These are phyloP conservation scores for Basidiobolus meristosporus DNA, from an alignment of 371 early-diverging fungal genomes.

Conservation along the genomic window DNA sequence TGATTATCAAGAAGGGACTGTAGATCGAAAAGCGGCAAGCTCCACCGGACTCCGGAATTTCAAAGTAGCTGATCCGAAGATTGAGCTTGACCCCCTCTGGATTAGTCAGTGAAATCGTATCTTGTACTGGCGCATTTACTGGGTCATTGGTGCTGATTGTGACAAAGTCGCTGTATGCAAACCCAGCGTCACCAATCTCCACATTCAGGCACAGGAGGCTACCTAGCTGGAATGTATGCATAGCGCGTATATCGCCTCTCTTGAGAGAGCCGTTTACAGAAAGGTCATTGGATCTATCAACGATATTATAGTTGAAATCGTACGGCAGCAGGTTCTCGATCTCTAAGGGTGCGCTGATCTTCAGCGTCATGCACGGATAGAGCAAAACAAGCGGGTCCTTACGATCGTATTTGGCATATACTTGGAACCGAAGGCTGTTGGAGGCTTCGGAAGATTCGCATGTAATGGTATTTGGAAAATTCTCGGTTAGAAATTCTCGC, in stretches of 20 bases:
- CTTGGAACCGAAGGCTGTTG: conserved; percentile 55
- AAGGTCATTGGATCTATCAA: conserved; percentile 52
- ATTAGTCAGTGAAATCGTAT: conserved; percentile 43
- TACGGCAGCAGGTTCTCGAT: conserved; percentile 91
- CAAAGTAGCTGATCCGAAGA: conserved; percentile 5
- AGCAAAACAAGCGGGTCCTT: conserved; percentile 20
- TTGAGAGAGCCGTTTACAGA: conserved; percentile 35
- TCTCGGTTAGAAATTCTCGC: conserved; percentile 23
- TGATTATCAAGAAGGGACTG: conserved; percentile 68
- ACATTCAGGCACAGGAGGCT: conserved; percentile 62
- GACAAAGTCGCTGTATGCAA: background rate
- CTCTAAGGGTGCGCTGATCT: conserved; percentile 75
- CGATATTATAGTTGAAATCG: conserved; percentile 25
- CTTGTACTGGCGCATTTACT: conserved; percentile 52
- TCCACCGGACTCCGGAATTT: conserved; percentile 42
- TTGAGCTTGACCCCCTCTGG: background rate
- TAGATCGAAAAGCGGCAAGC: conserved; percentile 41
- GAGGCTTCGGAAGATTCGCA: conserved; percentile 24
- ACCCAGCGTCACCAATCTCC: conserved; percentile 47
- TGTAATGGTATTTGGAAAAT: conserved; percentile 15
- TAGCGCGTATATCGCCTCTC: conserved; percentile 49
- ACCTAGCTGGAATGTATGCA: conserved; percentile 73
- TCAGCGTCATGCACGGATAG: conserved; percentile 71
- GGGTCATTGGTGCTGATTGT: background rate
- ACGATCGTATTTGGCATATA: conserved; percentile 19